A percentile compares a stretch with the other conserved stretches of the same genome.
Conservation (phyloP, 768 basidiomycete species). For the Pisolithus albus region DNA sequence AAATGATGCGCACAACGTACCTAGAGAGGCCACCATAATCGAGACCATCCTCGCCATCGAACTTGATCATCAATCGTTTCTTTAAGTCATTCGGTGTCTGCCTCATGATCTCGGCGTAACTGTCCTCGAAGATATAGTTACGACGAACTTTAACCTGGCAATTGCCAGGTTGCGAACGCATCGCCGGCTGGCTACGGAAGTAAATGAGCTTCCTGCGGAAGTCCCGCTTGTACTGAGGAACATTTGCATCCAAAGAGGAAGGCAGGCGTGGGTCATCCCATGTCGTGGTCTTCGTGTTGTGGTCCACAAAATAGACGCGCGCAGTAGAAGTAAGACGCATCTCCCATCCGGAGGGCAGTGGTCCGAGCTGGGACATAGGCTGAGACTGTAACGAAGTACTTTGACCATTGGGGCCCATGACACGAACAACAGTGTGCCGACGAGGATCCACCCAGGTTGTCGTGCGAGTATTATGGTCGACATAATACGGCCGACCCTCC, state of each 20-base stretch:
- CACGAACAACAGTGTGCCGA: slow-evolving; percentile 92
- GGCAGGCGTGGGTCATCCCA: slow-evolving; percentile 99
- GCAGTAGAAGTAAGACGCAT: slow-evolving; percentile 99
- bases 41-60: slow-evolving; percentile 97
- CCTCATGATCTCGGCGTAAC: slow-evolving; percentile 99
- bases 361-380: slow-evolving; percentile 93
- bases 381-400: slow-evolving; percentile 86
- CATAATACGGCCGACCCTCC: slow-evolving; percentile 97
- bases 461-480: slow-evolving; percentile 98
- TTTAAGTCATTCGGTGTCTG: slow-evolving; percentile 98
- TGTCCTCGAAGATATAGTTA: slow-evolving; percentile 98
- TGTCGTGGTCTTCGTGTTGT: slow-evolving; percentile 99
- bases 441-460: slow-evolving; percentile 99
- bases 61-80: slow-evolving; percentile 99
- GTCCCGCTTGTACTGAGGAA: slow-evolving; percentile 99
- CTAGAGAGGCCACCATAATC: slow-evolving; percentile 98
- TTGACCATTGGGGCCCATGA: slow-evolving; percentile 91
- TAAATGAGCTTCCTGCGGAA: slow-evolving; percentile 99
- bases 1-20: slow-evolving; percentile 35
- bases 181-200: slow-evolving; percentile 97
- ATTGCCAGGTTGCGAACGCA: slow-evolving; percentile 96
- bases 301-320: slow-evolving; percentile 98
- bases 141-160: slow-evolving; percentile 98
- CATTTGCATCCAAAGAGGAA: slow-evolving; percentile 91
- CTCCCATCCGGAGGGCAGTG: slow-evolving; percentile 97